These are phyloP conservation scores for Spinellus fusiger DNA, from an alignment of 192 early-diverging fungal species.

Conservation along the genomic window DNA sequence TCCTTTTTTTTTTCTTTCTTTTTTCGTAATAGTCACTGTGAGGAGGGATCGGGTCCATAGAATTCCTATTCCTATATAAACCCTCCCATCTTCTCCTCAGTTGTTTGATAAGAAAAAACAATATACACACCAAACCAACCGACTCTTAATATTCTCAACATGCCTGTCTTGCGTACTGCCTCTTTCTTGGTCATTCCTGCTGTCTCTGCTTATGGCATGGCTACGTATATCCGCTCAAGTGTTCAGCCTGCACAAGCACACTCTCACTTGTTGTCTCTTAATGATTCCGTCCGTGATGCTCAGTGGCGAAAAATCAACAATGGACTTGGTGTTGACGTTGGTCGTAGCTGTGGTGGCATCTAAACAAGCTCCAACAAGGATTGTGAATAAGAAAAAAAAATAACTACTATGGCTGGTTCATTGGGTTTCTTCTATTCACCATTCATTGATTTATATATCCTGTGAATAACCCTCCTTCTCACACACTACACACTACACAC, in stretches of 20 bases:
- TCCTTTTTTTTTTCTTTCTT: too few species aligned
- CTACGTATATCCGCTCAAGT: constrained; percentile 11
- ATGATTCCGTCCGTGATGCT: constrained; percentile 1
- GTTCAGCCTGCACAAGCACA: constrained; percentile 11
- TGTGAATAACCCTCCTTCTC: not conserved
- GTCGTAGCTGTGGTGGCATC: constrained; percentile 29
- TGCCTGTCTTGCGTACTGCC: not conserved
- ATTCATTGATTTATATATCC: not conserved
- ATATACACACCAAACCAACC: not conserved
- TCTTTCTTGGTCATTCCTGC: constrained; percentile 6
- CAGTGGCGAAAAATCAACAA: constrained; percentile 28
- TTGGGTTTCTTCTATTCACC: not conserved
- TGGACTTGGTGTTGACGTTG: constrained; percentile 27
- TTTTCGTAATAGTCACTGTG: too few species aligned
- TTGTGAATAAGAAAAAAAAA: not conserved
- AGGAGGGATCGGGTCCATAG: not conserved
- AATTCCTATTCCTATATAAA: not conserved
- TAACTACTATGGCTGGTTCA: not conserved
- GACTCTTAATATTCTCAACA: not conserved
- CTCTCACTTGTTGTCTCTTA: constrained; percentile 12
- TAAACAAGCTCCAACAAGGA: constrained; percentile 1
- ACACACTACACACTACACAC: not conserved
- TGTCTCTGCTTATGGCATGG: constrained; percentile 11
- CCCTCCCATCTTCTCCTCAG: not conserved
- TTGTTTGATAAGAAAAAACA: not conserved